A percentile compares a stretch with the other conserved stretches of the same genome.
Evolutionary conservation across 768 basidiomycete genomes (phyloP).

Genomic region (Crassisporium funariophilum): DNA sequence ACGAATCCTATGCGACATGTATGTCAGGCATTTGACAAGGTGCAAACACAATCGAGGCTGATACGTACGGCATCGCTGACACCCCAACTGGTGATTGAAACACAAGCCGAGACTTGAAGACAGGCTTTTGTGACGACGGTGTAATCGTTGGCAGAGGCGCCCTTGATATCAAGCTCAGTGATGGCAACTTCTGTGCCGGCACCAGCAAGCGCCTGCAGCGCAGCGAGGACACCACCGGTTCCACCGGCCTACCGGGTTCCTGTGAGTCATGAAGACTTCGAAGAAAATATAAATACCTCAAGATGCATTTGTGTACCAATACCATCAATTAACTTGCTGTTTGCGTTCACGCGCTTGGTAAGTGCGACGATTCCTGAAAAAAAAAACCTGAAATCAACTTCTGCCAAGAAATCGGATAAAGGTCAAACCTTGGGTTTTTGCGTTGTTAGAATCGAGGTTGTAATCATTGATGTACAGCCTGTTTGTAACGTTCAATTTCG

Average conservation of each 20-base stretch:
- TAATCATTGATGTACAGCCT: slow-evolving; percentile 49
- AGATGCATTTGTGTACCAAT: slow-evolving; percentile 55
- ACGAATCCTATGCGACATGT: slow-evolving; percentile 33
- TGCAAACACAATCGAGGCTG: not conserved
- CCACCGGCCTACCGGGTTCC: slow-evolving; percentile 34
- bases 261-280: not conserved
- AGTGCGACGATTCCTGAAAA: slow-evolving; percentile 35
- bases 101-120: slow-evolving; percentile 41
- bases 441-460: slow-evolving; percentile 52
- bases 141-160: slow-evolving; percentile 44
- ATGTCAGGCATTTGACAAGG: not conserved
- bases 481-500: not conserved
- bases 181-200: slow-evolving; percentile 51
- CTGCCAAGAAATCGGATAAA: slow-evolving; percentile 33
- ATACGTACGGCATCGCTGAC: slow-evolving; percentile 45
- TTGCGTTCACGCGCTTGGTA: slow-evolving; percentile 41
- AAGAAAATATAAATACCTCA: slow-evolving; percentile 16
- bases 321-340: slow-evolving; percentile 45
- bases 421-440: slow-evolving; percentile 43
- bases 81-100: slow-evolving; percentile 53
- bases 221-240: slow-evolving; percentile 43
- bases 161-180: slow-evolving; percentile 48
- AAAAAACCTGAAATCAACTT: slow-evolving; percentile 5
- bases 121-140: slow-evolving; percentile 48
- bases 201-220: slow-evolving; percentile 44